A percentile compares a stretch with the other conserved stretches of the same genome.
Conservation (phyloP, 2,329 filamentous ascomycete species). For the Fusarium praegraminearum region DNA sequence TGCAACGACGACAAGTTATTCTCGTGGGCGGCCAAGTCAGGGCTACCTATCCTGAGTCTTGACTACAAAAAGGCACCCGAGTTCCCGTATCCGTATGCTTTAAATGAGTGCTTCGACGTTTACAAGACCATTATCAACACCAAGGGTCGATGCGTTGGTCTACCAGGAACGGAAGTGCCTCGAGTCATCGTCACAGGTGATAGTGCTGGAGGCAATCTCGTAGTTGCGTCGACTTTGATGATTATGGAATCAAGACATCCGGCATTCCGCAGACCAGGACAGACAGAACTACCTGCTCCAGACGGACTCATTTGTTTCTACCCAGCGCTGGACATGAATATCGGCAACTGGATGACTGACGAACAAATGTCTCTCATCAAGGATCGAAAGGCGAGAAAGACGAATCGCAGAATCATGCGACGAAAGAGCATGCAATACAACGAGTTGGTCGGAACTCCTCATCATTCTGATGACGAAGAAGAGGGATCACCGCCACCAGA, state of each 20-base stretch:
- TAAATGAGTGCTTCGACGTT: slow-evolving; percentile 65
- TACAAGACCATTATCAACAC: slow-evolving; percentile 55
- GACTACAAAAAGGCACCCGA: slow-evolving; percentile 77
- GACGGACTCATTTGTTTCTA: slow-evolving; percentile 89
- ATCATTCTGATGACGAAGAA: slow-evolving; percentile 80
- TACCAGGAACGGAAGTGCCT: slow-evolving; percentile 56
- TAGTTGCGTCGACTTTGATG: slow-evolving; percentile 84
- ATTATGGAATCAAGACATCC: slow-evolving; percentile 78
- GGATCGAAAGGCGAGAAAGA: slow-evolving; percentile 81
- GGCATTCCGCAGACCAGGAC: slow-evolving; percentile 48
- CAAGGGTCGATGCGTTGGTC: slow-evolving; percentile 57
- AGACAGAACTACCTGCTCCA: slow-evolving; percentile 75
- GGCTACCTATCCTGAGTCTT: slow-evolving; percentile 88
- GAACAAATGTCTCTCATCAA: slow-evolving; percentile 96
- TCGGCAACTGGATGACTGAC: slow-evolving; percentile 98
- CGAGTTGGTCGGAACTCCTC: slow-evolving; percentile 84
- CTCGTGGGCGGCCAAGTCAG: slow-evolving; percentile 89
- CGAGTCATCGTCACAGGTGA: slow-evolving; percentile 61
- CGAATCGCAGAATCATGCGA: slow-evolving; percentile 81
- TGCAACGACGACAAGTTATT: slow-evolving; percentile 94
- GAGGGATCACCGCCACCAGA: slow-evolving; percentile 51
- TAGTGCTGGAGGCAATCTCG: slow-evolving; percentile 63
- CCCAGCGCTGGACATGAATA: slow-evolving; percentile 94
- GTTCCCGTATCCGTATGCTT: slow-evolving; percentile 61
- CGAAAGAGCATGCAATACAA: slow-evolving; percentile 92